phyloP scores from a whole-genome alignment of 176 grass and related monocot genomes.

The Ensete glaucum region DNA sequence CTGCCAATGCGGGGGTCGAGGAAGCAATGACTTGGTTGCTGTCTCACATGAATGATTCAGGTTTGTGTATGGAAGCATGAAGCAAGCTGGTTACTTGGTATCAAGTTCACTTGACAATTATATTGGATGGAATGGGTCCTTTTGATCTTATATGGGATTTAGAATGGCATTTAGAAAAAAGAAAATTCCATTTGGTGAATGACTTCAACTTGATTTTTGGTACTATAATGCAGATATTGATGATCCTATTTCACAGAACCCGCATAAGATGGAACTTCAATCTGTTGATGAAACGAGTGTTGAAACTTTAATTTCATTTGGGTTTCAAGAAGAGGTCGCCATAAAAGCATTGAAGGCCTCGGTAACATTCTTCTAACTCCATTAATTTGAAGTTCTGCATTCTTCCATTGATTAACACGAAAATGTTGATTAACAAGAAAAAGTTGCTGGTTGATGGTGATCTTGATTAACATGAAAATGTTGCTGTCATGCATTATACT shows the following conservation, averaged over 20 bases:
- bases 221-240: constrained; percentile 65
- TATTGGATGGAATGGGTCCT: background rate
- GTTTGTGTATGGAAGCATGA: constrained; percentile 19
- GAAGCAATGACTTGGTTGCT: constrained; percentile 94
- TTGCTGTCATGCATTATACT: background rate
- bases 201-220: background rate
- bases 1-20: constrained; percentile 75
- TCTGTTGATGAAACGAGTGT: constrained; percentile 79
- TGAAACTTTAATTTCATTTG: constrained; percentile 80
- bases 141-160: background rate
- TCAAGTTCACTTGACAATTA: background rate
- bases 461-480: background rate
- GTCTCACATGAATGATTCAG: constrained; percentile 90
- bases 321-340: constrained; percentile 80
- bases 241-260: constrained; percentile 59
- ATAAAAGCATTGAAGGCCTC: constrained; percentile 82
- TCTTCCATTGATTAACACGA: background rate
- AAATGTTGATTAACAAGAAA: too few species aligned
- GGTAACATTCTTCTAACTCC: constrained; percentile 40
- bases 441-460: too few species aligned
- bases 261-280: constrained; percentile 16
- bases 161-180: too few species aligned
- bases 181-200: constrained; percentile 1
- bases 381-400: background rate
- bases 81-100: background rate